Base-by-base conservation (phyloP, 306 rosid genomes). In the Glycine latifolia region DNA sequence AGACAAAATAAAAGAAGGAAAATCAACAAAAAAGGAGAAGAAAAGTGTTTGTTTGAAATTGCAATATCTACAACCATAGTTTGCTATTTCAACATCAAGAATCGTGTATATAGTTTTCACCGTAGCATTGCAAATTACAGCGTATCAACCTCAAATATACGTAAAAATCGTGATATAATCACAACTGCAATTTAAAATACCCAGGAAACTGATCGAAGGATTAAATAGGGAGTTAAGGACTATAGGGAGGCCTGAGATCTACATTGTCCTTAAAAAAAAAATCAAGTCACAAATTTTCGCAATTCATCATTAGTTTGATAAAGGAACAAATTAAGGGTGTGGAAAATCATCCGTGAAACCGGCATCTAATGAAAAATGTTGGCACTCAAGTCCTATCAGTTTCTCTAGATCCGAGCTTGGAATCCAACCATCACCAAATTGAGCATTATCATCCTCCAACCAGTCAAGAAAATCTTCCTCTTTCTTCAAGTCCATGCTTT, bases 341-440 rank as follows among this genome's bases (percentile, higher is more conserved):
- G 58, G 33, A 26, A 26, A 67, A 59, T 16, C 49, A n/a, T 80
- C 83, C 8, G 7, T 46, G 58, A 85, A 81, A 43, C 10, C 35
- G 8, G 31, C 2, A 26, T 87, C 88, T 26, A 75, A 48, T 67
- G 31, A 71, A 14, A 76, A 63, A 71, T 79, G 80, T 59, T 62
- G 78, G 58, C 7, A 66, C 7, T 61, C 41, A 13, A 84, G 47
- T 67, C 79, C 67, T 20, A 83, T 82, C 12, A 84, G 47, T 67
- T 82, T 89, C 65, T 90, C 90, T 0, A 82, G 13, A 76, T 73
- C 67, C 3, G 53, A 60, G 74, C 49, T 66, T 44, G 88, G 88
- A 75, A 83, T 76, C 56, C 82, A 70, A 35, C 81, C 86, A 78
- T 86, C 83, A 26, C 31, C 31, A 26, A 26, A 26, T 26, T 26